Conservation (phyloP, 257 asterid species). For the Scutellaria minor region DNA sequence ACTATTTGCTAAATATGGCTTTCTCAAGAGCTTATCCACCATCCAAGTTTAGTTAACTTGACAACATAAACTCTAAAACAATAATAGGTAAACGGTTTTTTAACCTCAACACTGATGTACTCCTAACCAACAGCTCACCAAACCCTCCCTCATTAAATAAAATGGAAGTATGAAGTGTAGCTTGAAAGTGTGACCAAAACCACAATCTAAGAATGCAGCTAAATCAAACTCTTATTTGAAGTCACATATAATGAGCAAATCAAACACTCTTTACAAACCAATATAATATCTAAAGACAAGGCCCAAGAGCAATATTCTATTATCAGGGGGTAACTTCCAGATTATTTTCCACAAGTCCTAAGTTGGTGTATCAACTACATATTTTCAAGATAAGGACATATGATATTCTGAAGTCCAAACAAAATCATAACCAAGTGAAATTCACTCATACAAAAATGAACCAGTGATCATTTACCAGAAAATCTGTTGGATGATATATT, state of each 20-base stretch:
- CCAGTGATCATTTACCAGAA: constrained; percentile 55
- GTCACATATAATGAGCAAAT: not conserved
- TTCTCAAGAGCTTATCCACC: not conserved
- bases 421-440: not conserved
- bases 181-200: not conserved
- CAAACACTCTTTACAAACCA: too few species aligned
- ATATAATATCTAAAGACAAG: too few species aligned
- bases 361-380: not conserved
- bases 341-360: not conserved
- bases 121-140: constrained; percentile 2
- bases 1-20: not conserved
- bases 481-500: constrained; percentile 51
- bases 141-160: not conserved
- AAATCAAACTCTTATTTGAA: not conserved
- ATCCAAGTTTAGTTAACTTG: not conserved
- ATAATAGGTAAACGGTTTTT: not conserved
- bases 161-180: not conserved
- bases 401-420: not conserved
- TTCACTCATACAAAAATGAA: not conserved
- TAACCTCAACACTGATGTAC: not conserved
- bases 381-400: constrained; percentile 20
- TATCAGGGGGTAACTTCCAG: too few species aligned
- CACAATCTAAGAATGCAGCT: not conserved
- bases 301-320: too few species aligned
- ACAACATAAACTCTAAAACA: not conserved